Base-by-base conservation (phyloP, 345 rosid genomes). In the Limnanthes douglasii region DNA sequence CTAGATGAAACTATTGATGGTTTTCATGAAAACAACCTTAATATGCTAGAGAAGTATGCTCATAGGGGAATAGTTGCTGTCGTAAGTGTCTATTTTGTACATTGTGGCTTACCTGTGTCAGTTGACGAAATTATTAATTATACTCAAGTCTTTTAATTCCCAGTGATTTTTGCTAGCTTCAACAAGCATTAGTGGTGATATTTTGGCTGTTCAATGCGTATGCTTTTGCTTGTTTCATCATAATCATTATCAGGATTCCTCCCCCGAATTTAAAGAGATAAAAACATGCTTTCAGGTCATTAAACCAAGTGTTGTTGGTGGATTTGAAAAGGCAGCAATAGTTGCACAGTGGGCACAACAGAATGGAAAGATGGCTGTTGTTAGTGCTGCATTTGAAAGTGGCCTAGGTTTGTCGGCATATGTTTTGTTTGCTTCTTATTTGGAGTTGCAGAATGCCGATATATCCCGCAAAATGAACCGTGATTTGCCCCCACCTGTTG, bases 341-440 rank as follows among this genome's bases (percentile, higher is more conserved):
- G 66, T 83, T 41, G 95, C 95, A 33, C 59, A 56, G 44, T 78
- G 93, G 95, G 97, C 97, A 9, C 90, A 69, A 34, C 60, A 43
- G 37, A 70, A 54, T 24, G 90, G 83, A 47, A 88, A 88, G 75
- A 71, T 75, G 83, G 95, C 83, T 37, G 70, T 83, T 41, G 45
- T 88, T 19, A 88, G 95, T 65, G 72, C 95, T 39, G 70, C 93
- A 54, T 88, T 73, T 35, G 97, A 83, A 74, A 83, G 93, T 54
- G 56, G 90, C 39, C 36, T 88, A 28, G 71, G 78, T 44, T 59
- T 88, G 53, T 79, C 93, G 6, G 50, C 90, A 34, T 73, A 73
- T 54, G 41, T 73, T 29, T 53, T 65, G 41, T 73, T 88, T 64
- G 78, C 95, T 39, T 50, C 50, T 41, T 79, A 73, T 55, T 59